Percentiles rank a stretch among this genome's conserved stretches.
Evolutionary conservation across 2,329 filamentous ascomycete genomes (phyloP).

Genomic region (Apiospora kogelbergensis): DNA sequence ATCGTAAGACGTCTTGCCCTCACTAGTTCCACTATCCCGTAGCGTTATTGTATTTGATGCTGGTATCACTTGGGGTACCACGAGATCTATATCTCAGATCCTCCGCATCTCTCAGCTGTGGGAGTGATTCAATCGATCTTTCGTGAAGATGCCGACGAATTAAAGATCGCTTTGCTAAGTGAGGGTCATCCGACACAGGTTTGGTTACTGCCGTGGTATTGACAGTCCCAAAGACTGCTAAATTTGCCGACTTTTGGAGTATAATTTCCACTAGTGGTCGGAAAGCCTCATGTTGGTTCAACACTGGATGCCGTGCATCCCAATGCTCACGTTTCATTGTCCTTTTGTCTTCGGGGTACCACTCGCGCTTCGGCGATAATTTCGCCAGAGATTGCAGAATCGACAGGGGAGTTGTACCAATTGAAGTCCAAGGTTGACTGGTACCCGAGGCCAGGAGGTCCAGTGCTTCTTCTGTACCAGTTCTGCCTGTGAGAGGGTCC

Average conservation of each 20-base stretch:
- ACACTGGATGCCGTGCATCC: slow-evolving; percentile 29
- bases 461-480: slow-evolving; percentile 61
- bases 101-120: background rate
- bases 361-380: slow-evolving; percentile 33
- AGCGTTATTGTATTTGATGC: slow-evolving; percentile 20
- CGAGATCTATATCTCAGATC: slow-evolving; percentile 21
- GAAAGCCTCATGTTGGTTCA: slow-evolving; percentile 39
- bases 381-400: slow-evolving; percentile 22
- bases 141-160: slow-evolving; percentile 30
- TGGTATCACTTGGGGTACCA: slow-evolving; percentile 16
- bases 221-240: slow-evolving; percentile 17
- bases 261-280: slow-evolving; percentile 29
- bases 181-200: background rate
- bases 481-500: slow-evolving; percentile 57
- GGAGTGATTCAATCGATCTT: slow-evolving; percentile 13
- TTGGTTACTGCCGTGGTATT: too few relatives aligned
- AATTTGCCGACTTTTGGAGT: slow-evolving; percentile 27
- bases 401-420: slow-evolving; percentile 12
- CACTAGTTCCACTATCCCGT: slow-evolving; percentile 17
- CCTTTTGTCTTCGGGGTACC: slow-evolving; percentile 34
- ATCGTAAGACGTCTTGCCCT: slow-evolving; percentile 17
- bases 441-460: slow-evolving; percentile 47
- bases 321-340: slow-evolving; percentile 37
- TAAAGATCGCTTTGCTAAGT: slow-evolving; percentile 22
- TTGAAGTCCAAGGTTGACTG: slow-evolving; percentile 35